Percentiles rank a stretch among this genome's conserved stretches.
Evolutionary conservation across 2,329 filamentous ascomycete genomes (phyloP).

Genomic region (Hymenoscyphus scutula): DNA sequence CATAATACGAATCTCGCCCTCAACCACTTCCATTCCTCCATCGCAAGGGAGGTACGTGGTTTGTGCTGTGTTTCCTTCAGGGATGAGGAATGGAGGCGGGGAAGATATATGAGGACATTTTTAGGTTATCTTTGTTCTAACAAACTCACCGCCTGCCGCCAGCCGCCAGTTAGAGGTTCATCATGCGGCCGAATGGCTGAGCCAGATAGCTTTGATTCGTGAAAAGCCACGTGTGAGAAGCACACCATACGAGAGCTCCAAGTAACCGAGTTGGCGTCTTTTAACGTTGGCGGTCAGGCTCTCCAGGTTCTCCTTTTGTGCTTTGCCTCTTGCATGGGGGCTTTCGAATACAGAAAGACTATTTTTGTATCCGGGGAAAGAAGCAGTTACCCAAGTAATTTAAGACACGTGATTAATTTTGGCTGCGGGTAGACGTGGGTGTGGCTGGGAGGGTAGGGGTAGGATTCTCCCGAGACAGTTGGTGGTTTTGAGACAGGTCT

Average conservation of each 20-base stretch:
- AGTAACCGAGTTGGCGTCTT: neutral
- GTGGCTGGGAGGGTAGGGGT: neutral
- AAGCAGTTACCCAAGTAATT: neutral
- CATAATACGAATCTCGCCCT: neutral
- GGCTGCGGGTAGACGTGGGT: neutral
- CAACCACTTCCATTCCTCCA: neutral
- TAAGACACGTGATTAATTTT: neutral
- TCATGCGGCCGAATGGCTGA: neutral
- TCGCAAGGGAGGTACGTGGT: neutral
- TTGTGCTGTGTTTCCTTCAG: neutral
- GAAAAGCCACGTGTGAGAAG: no score
- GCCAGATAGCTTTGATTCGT: neutral
- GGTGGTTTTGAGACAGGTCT: neutral
- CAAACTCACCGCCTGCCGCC: neutral
- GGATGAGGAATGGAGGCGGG: neutral
- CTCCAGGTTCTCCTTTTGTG: neutral
- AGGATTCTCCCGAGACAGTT: neutral
- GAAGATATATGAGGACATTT: neutral
- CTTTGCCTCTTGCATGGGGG: neutral
- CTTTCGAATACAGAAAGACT: neutral
- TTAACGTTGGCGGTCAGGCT: neutral
- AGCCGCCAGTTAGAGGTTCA: neutral
- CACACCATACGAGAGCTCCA: neutral
- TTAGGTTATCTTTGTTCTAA: neutral
- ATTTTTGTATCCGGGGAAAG: neutral